Conservation (phyloP, 2,329 filamentous ascomycete species). For the Ceratocystis cubensis region DNA sequence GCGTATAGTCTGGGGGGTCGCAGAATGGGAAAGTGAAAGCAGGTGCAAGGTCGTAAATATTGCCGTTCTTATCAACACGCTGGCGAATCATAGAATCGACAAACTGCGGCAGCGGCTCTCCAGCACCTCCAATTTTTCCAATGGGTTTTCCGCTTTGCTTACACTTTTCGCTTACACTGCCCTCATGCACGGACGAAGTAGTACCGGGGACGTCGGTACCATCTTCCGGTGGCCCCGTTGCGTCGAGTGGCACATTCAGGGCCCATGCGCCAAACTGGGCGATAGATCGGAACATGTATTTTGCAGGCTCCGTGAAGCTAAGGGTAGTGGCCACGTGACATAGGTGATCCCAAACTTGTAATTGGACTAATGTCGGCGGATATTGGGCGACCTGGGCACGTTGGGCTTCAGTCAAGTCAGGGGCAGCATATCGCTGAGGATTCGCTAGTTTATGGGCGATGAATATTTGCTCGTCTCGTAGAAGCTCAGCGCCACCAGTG, state of each 20-base stretch:
- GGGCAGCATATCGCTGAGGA: conserved; percentile 59
- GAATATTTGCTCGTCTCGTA: conserved; percentile 91
- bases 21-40: conserved; percentile 53
- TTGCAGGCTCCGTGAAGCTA: conserved; percentile 92
- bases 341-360: conserved; percentile 92
- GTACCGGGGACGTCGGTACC: conserved; percentile 30
- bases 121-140: conserved; percentile 59
- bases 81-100: conserved; percentile 85
- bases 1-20: conserved; percentile 31
- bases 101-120: conserved; percentile 70
- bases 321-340: conserved; percentile 87
- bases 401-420: conserved; percentile 50
- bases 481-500: conserved; percentile 73
- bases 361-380: conserved; percentile 75
- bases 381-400: conserved; percentile 50
- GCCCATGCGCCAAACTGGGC: conserved; percentile 92
- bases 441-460: conserved; percentile 88
- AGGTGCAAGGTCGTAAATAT: conserved; percentile 54
- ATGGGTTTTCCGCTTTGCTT: conserved; percentile 23
- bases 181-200: conserved; percentile 34
- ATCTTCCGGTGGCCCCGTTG: conserved; percentile 33
- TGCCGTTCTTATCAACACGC: conserved; percentile 65
- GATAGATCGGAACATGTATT: conserved; percentile 86
- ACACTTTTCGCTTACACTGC: conserved; percentile 24
- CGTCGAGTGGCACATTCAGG: conserved; percentile 65